Evolutionary conservation across 768 basidiomycete species (phyloP).

Genomic region (Psilocybe subaeruginosa): DNA sequence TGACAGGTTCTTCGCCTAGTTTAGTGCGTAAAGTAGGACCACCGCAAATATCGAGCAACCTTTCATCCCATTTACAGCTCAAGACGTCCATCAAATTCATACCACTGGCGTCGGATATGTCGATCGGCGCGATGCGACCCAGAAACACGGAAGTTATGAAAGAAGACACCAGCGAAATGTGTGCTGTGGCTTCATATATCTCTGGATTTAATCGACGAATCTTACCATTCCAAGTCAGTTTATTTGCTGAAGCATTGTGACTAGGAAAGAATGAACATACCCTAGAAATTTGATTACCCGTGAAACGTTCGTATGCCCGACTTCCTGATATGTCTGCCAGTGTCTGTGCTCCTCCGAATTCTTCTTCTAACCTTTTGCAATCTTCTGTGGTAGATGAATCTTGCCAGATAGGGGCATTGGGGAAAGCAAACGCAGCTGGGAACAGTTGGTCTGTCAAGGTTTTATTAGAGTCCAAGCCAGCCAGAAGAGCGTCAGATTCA

Average conservation of each 20-base stretch:
- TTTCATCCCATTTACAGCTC: slow-evolving; percentile 73
- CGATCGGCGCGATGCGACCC: slow-evolving; percentile 76
- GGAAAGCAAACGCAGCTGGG: slow-evolving; percentile 67
- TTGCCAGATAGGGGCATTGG: slow-evolving; percentile 85
- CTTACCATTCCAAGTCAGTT: slow-evolving; percentile 33
- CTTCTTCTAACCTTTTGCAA: slow-evolving; percentile 67
- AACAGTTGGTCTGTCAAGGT: slow-evolving; percentile 62
- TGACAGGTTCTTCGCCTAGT: slow-evolving; percentile 77
- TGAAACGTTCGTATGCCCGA: slow-evolving; percentile 87
- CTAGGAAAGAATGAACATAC: slow-evolving; percentile 36
- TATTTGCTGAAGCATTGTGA: neutral
- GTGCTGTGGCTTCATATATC: slow-evolving; percentile 59
- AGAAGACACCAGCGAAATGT: slow-evolving; percentile 81
- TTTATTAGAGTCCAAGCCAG: slow-evolving; percentile 51
- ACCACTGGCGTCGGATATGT: slow-evolving; percentile 87
- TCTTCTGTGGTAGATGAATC: slow-evolving; percentile 84
- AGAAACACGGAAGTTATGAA: slow-evolving; percentile 86
- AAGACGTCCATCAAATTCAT: slow-evolving; percentile 88
- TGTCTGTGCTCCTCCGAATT: slow-evolving; percentile 68
- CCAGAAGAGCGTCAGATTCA: slow-evolving; percentile 52
- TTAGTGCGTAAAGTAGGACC: slow-evolving; percentile 68
- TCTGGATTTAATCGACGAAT: slow-evolving; percentile 57
- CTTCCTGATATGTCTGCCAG: slow-evolving; percentile 81
- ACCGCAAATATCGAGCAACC: slow-evolving; percentile 67
- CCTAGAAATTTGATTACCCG: slow-evolving; percentile 81